Evolutionary conservation across 2,329 filamentous ascomycete genomes (phyloP).

Genomic region (Verticillium albo-atrum): DNA sequence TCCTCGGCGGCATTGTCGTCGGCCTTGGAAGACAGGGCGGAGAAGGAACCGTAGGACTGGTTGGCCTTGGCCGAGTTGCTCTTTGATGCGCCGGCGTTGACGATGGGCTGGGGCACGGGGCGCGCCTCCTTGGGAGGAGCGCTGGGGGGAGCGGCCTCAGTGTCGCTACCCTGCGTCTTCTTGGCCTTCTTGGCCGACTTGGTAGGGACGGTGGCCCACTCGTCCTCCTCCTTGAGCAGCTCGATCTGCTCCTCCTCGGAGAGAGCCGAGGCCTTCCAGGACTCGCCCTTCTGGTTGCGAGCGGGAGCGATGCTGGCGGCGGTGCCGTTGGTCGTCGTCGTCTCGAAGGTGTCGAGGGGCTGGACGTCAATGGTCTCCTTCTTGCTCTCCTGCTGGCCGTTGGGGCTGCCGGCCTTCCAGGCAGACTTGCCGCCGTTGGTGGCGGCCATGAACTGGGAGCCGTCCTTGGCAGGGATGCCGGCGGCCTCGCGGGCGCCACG

Average conservation of each 20-base stretch:
- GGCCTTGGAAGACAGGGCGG: slow-evolving; percentile 39
- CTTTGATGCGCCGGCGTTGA: slow-evolving; percentile 20
- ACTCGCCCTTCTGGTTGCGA: slow-evolving; percentile 17
- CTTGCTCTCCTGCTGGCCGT: slow-evolving; percentile 24
- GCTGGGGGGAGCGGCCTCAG: slow-evolving; percentile 22
- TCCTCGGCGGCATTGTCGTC: slow-evolving; percentile 34
- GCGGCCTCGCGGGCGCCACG: slow-evolving; percentile 77
- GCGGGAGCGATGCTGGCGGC: slow-evolving; percentile 9
- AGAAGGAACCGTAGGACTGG: slow-evolving; percentile 36
- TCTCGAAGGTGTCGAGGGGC: slow-evolving; percentile 55
- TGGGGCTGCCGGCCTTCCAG: slow-evolving; percentile 34
- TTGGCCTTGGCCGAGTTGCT: slow-evolving; percentile 24
- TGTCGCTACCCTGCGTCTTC: slow-evolving; percentile 34
- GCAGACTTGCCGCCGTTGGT: slow-evolving; percentile 33
- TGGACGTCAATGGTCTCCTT: slow-evolving; percentile 34
- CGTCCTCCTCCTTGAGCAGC: slow-evolving; percentile 46
- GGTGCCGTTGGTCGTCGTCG: slow-evolving; percentile 24
- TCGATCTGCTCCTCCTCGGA: slow-evolving; percentile 62
- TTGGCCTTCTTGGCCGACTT: slow-evolving; percentile 39
- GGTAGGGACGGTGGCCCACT: slow-evolving; percentile 56
- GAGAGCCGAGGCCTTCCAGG: slow-evolving; percentile 47
- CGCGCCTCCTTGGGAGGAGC: slow-evolving; percentile 10
- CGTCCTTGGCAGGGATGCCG: slow-evolving; percentile 78
- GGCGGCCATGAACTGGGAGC: slow-evolving; percentile 52
- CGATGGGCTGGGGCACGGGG: slow-evolving; percentile 21